A percentile compares a stretch with the other conserved stretches of the same genome.
Conservation (phyloP, 768 basidiomycete species). For the Mycena filopes region DNA sequence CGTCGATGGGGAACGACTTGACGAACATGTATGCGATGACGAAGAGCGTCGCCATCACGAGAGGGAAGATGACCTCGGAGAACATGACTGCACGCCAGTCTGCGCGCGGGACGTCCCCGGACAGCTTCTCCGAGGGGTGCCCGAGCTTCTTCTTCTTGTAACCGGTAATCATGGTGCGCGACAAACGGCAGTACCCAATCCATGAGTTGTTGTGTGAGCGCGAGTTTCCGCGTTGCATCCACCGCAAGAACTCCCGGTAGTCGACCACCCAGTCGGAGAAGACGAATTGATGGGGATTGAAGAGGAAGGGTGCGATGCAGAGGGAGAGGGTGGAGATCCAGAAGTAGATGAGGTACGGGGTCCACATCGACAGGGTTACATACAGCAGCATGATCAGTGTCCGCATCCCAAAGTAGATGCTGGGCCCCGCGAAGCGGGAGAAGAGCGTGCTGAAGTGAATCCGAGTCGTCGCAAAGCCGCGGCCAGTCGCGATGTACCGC, state of each 20-base stretch:
- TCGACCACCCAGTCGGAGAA: slow-evolving; percentile 98
- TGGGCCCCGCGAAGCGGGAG: slow-evolving; percentile 98
- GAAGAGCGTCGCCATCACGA: slow-evolving; percentile 87
- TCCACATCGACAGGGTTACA: slow-evolving; percentile 92
- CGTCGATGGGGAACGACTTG: slow-evolving; percentile 82
- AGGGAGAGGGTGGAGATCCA: slow-evolving; percentile 95
- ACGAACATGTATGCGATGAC: slow-evolving; percentile 93
- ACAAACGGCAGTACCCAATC: slow-evolving; percentile 98
- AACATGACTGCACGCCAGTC: slow-evolving; percentile 90
- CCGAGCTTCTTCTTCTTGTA: slow-evolving; percentile 99
- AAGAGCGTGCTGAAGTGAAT: slow-evolving; percentile 97
- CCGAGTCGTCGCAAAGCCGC: slow-evolving; percentile 97
- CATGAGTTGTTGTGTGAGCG: slow-evolving; percentile 97
- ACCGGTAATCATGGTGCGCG: slow-evolving; percentile 98
- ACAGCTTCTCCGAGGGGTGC: slow-evolving; percentile 96
- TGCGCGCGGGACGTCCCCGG: slow-evolving; percentile 95
- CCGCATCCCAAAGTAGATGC: slow-evolving; percentile 97
- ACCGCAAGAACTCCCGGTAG: slow-evolving; percentile 94
- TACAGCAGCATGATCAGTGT: slow-evolving; percentile 93
- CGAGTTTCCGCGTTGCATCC: slow-evolving; percentile 99
- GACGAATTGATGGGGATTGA: slow-evolving; percentile 99
- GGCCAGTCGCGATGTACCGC: slow-evolving; percentile 97
- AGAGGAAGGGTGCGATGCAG: slow-evolving; percentile 95
- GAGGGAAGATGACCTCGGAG: slow-evolving; percentile 88
- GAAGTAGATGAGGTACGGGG: slow-evolving; percentile 95